Percentiles rank a stretch among this genome's conserved stretches.
These are phyloP conservation scores for Globisporangium recalcitrans DNA, from an alignment of 352 stramenopile genomes.

Conservation along the genomic window DNA sequence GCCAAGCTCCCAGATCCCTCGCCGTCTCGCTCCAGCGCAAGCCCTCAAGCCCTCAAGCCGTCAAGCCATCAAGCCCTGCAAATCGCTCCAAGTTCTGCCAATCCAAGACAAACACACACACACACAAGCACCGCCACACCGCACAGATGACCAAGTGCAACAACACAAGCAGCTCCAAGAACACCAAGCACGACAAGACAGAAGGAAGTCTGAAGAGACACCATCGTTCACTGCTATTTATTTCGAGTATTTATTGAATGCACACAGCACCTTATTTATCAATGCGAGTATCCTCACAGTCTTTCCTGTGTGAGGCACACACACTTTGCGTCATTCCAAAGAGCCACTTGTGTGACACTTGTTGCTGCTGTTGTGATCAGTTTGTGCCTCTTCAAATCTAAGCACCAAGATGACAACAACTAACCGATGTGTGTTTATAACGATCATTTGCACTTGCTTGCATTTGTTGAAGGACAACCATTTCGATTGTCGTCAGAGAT, in stretches of 20 bases:
- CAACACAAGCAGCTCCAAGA: not conserved
- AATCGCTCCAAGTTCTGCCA: not conserved
- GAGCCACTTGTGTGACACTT: not conserved
- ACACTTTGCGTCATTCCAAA: not conserved
- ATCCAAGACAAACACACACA: not conserved
- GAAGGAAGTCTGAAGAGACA: too few relatives aligned
- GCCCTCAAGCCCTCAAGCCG: too few relatives aligned
- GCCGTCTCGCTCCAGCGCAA: slow-evolving; percentile 9
- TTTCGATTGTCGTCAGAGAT: slow-evolving; percentile 1
- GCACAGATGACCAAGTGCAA: not conserved
- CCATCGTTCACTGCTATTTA: not conserved
- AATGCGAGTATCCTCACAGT: not conserved
- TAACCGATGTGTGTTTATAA: not conserved
- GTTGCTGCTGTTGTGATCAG: too few relatives aligned
- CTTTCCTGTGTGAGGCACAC: too few relatives aligned
- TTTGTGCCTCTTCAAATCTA: not conserved
- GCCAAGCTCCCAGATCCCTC: slow-evolving; percentile 9
- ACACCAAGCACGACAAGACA: not conserved
- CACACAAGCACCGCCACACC: not conserved
- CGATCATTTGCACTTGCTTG: too few relatives aligned
- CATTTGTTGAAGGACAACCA: not conserved
- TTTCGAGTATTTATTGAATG: not conserved
- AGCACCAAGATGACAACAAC: not conserved
- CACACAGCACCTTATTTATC: not conserved
- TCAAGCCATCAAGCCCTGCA: not conserved